These are phyloP conservation scores for Chytriomyces confervae DNA, from an alignment of 192 early-diverging fungal species.

Conservation along the genomic window DNA sequence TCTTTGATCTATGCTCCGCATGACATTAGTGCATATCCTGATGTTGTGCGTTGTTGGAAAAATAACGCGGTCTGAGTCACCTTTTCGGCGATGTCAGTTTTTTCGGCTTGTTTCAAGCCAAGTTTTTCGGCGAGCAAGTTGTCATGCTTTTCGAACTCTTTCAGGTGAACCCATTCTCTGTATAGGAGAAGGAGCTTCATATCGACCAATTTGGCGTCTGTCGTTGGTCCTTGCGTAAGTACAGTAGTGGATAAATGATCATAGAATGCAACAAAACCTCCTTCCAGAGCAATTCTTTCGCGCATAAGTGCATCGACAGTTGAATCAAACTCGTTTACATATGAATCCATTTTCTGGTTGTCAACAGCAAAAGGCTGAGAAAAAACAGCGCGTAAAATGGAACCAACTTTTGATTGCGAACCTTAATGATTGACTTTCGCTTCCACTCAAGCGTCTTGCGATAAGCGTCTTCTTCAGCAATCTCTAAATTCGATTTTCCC, in stretches of 20 bases:
- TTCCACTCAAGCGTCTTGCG: constrained; percentile 44
- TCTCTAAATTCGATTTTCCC: constrained; percentile 34
- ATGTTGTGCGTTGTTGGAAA: not conserved
- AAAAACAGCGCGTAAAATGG: not conserved
- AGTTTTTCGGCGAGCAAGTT: constrained; percentile 61
- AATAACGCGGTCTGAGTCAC: constrained; percentile 18
- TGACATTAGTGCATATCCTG: not conserved
- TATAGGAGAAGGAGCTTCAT: constrained; percentile 67
- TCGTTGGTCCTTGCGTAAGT: not conserved
- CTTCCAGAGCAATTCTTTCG: constrained; percentile 60
- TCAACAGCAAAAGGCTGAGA: constrained; percentile 8
- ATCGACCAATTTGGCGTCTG: constrained; percentile 66
- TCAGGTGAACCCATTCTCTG: constrained; percentile 66
- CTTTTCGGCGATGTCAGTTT: constrained; percentile 62
- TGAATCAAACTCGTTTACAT: constrained; percentile 53
- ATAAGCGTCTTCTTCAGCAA: constrained; percentile 43
- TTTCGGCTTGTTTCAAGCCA: constrained; percentile 53
- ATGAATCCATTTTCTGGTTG: constrained; percentile 40
- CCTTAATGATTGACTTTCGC: constrained; percentile 45
- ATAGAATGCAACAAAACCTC: constrained; percentile 40
- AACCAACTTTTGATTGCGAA: constrained; percentile 19
- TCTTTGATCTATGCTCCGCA: constrained; percentile 57
- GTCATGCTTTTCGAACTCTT: constrained; percentile 73
- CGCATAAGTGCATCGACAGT: constrained; percentile 47
- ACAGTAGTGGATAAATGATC: not conserved